Evolutionary conservation across 2,329 filamentous ascomycete genomes (phyloP).

Genomic region (Cladosporium colombiae): DNA sequence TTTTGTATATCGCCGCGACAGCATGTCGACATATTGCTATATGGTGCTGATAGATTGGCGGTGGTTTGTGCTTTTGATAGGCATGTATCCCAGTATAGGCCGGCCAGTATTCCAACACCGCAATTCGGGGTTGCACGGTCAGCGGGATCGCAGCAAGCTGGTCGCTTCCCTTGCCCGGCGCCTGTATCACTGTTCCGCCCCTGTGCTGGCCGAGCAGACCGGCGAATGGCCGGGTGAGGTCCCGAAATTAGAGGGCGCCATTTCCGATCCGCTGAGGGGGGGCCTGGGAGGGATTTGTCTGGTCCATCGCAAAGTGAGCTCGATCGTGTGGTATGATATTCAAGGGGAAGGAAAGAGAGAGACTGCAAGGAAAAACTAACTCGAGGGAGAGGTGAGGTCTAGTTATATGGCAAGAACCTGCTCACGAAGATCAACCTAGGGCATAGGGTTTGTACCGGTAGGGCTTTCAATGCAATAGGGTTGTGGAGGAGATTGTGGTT

Average conservation of each 20-base stretch:
- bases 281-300: not conserved
- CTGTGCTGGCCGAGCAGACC: not conserved
- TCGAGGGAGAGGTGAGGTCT: not conserved
- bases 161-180: not conserved
- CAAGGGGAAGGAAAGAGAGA: not conserved
- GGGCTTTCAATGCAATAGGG: conserved; percentile 1
- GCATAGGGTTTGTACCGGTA: conserved; percentile 2
- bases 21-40: not conserved
- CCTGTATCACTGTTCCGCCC: not conserved
- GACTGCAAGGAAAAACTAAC: not conserved
- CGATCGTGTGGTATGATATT: not conserved
- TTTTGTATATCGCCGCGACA: not conserved
- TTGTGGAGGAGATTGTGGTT: not conserved
- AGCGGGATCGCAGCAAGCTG: not conserved
- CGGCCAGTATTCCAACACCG: not conserved
- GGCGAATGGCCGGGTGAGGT: not conserved
- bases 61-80: not conserved
- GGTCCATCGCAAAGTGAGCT: not conserved
- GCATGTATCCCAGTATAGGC: not conserved
- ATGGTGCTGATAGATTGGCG: not conserved
- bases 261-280: not conserved
- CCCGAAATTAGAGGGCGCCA: conserved; percentile 1
- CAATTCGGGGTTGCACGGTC: not conserved
- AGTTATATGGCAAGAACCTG: not conserved
- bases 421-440: conserved; percentile 3